A percentile compares a stretch with the other conserved stretches of the same genome.
Evolutionary conservation across 2,329 filamentous ascomycete species (phyloP).

Genomic region (Aspergillus alliaceus): DNA sequence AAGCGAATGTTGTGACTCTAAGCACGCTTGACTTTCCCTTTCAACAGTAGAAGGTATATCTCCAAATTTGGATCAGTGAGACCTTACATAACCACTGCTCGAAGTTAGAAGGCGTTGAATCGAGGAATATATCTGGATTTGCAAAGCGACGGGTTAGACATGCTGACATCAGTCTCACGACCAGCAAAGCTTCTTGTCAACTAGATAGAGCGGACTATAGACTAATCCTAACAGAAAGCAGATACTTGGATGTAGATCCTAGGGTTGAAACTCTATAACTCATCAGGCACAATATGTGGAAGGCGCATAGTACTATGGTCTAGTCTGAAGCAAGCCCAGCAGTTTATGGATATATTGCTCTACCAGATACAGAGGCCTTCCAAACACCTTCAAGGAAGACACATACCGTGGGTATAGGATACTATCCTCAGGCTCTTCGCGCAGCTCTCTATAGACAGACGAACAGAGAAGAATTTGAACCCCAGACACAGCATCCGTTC

Average conservation of each 20-base stretch:
- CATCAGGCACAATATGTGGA: conserved; percentile 18
- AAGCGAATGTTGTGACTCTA: conserved; percentile 21
- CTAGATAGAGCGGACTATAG: neutral
- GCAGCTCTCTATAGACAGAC: conserved; percentile 1
- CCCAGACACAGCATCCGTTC: conserved; percentile 15
- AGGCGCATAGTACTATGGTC: conserved; percentile 23
- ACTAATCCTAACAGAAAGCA: neutral
- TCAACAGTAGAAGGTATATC: conserved; percentile 27
- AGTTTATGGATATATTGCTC: too few relatives aligned
- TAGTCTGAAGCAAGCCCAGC: neutral
- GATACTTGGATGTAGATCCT: conserved; percentile 22
- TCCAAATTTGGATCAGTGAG: conserved; percentile 13
- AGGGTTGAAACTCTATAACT: conserved; percentile 13
- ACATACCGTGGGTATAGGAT: neutral
- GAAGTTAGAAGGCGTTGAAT: conserved; percentile 27
- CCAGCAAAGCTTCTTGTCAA: neutral
- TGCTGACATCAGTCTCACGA: conserved; percentile 18
- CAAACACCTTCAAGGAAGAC: neutral
- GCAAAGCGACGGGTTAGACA: conserved; percentile 20
- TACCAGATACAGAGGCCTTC: conserved; percentile 14
- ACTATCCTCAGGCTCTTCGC: conserved; percentile 4
- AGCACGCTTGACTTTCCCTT: conserved; percentile 29
- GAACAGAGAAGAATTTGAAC: conserved; percentile 13
- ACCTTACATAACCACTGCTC: conserved; percentile 31
- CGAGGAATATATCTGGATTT: conserved; percentile 30